Evolutionary conservation across 2,329 filamentous ascomycete genomes (phyloP).

Genomic region (Penicillium sclerotiorum): DNA sequence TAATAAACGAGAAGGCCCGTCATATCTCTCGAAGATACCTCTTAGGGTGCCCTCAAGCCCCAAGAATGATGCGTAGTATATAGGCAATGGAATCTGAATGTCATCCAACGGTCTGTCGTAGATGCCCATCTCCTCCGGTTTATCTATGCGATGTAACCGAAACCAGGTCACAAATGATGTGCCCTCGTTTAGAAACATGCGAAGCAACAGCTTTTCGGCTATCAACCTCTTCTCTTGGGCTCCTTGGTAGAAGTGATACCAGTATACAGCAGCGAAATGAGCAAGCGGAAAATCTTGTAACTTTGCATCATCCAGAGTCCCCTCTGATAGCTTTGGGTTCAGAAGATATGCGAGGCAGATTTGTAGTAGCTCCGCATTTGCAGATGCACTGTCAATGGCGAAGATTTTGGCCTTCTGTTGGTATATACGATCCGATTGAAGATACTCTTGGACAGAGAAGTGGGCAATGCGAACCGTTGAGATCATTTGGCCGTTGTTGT

Average conservation of each 20-base stretch:
- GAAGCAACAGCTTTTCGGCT: neutral
- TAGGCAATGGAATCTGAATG: neutral
- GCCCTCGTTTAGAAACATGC: constrained; percentile 7
- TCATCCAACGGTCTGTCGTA: neutral
- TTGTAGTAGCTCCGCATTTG: constrained; percentile 6
- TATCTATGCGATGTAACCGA: neutral
- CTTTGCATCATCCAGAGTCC: neutral
- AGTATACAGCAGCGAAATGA: neutral
- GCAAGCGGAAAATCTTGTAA: constrained; percentile 7
- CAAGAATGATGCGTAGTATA: constrained; percentile 12
- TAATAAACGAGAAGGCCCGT: neutral
- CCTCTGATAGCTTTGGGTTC: constrained; percentile 2
- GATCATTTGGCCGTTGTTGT: neutral
- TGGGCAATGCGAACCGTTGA: constrained; percentile 30
- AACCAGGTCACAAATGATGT: constrained; percentile 9
- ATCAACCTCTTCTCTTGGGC: neutral
- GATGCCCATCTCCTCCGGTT: neutral
- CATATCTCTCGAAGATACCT: neutral
- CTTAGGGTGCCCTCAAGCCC: constrained; percentile 1
- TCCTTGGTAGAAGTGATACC: neutral
- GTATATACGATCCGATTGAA: constrained; percentile 27
- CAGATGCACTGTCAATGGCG: neutral
- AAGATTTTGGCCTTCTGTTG: constrained; percentile 4
- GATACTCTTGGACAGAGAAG: constrained; percentile 38
- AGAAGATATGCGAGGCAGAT: constrained; percentile 11